Conservation (phyloP, 2,329 filamentous ascomycete species). For the Tothia fuscella region DNA sequence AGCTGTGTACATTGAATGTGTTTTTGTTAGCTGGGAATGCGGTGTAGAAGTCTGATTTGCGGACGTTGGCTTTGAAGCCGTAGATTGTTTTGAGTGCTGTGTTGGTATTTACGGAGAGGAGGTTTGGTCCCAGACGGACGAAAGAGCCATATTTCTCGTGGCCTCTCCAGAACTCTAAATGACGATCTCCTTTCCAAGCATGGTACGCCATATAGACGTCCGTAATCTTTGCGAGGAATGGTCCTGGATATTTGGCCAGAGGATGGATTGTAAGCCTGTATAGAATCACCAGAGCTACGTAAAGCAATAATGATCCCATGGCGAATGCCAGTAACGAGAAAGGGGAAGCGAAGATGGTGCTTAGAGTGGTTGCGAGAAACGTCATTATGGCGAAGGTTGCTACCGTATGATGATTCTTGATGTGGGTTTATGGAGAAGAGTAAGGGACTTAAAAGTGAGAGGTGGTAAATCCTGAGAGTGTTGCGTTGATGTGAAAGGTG, state of each 20-base stretch:
- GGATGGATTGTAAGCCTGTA: slow-evolving; percentile 12
- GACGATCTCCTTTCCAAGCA: slow-evolving; percentile 61
- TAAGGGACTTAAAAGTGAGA: no score
- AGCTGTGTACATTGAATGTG: slow-evolving; percentile 31
- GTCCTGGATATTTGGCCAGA: slow-evolving; percentile 13
- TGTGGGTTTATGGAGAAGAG: no score
- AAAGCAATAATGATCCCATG: no score
- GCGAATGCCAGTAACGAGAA: no score
- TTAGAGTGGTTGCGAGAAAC: no score
- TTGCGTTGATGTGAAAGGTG: no score
- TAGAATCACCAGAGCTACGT: slow-evolving; percentile 6
- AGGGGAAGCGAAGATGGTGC: no score
- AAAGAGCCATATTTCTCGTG: slow-evolving; percentile 61
- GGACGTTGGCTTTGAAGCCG: slow-evolving; percentile 34
- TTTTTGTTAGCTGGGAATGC: slow-evolving; percentile 33
- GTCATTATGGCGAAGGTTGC: no score
- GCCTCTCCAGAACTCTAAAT: slow-evolving; percentile 58
- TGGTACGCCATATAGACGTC: slow-evolving; percentile 40
- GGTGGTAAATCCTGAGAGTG: no score
- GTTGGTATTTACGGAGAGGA: slow-evolving; percentile 63
- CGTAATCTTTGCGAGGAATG: slow-evolving; percentile 17
- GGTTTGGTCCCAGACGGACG: slow-evolving; percentile 70
- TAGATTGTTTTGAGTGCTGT: slow-evolving; percentile 39
- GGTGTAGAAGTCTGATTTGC: slow-evolving; percentile 37
- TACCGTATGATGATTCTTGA: no score